Base-by-base conservation (phyloP, 495 filamentous ascomycete species). In the Xanthoparmelia taractica region DNA sequence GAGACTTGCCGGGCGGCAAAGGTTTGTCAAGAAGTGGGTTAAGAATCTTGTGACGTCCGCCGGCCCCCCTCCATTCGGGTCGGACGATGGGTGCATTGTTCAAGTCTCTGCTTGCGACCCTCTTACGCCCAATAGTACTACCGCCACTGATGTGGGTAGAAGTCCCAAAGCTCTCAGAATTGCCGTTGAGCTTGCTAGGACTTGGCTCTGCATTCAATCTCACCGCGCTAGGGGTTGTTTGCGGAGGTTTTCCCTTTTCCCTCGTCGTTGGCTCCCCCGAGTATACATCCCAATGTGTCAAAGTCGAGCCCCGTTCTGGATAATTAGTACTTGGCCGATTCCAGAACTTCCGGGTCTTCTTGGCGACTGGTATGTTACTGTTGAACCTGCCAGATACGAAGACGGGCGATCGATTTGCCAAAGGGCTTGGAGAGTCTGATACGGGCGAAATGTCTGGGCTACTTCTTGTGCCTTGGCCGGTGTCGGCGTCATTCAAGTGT, bases 21-120 rank as follows among this genome's bases (percentile, higher is more conserved):
- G 69, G 69, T 48, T 69, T 71, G 56, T 71, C 69, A 41, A 66
- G 41, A 20, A 74, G 57, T 13, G 74, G 74, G 33, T 71, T 64
- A 17, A 80, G 69, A 50, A 82, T 78, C 33, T 74, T 72, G 29
- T 73, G 66, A 33, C 80, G 79, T 56, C 80, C 80, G 66, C 75
- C 80, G 34, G 77, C 73, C 40, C 80, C 77, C 57, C 75, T 80
- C 81, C 80, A 84, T 54, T 77, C 77, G 58, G 79, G 76, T 59
- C 74, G 73, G 37, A 69, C 54, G 62, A 66, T 68, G 45, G 69
- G 61, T 20, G 68, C 70, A 41, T 79, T 71, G 36, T 64, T 72
- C 12, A 59, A 52, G 47, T 65, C 61, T 27, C 67, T 63, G 25
- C 55, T 69, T 40, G 59, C 60, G 31, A 63, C 63, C 45, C 67